Evolutionary conservation across 2,329 filamentous ascomycete species (phyloP).

Genomic region (Nemania sp.): DNA sequence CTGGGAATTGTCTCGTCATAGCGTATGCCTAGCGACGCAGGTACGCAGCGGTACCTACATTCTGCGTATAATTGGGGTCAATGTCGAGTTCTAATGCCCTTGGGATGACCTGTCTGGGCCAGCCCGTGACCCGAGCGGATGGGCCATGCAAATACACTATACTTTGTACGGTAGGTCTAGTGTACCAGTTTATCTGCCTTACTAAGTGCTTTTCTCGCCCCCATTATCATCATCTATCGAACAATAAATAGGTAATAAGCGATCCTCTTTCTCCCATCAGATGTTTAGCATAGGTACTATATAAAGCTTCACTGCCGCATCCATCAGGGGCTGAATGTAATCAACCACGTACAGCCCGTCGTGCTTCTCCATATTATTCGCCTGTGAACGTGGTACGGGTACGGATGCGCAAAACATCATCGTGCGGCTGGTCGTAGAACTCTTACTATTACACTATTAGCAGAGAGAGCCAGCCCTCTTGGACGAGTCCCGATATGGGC

Average conservation of each 20-base stretch:
- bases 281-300: too few relatives aligned
- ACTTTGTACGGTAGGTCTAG: too few relatives aligned
- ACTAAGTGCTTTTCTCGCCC: constrained; percentile 13
- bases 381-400: neutral
- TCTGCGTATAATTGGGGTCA: neutral
- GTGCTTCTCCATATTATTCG: neutral
- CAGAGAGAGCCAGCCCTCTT: neutral
- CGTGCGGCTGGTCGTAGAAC: constrained; percentile 4
- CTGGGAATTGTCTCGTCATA: constrained; percentile 22
- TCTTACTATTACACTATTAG: constrained; percentile 2
- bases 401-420: neutral
- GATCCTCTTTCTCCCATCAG: neutral
- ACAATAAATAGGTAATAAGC: too few relatives aligned
- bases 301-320: too few relatives aligned
- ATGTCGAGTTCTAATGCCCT: neutral
- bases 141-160: constrained; percentile 24
- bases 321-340: too few relatives aligned
- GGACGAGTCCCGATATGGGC: constrained; percentile 15
- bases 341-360: too few relatives aligned
- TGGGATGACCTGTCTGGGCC: constrained; percentile 27
- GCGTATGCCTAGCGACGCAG: too few relatives aligned
- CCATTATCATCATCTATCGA: constrained; percentile 11
- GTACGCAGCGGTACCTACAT: too few relatives aligned
- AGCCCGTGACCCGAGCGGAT: constrained; percentile 23
- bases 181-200: too few relatives aligned